phyloP scores from a whole-genome alignment of 1,284 basidiomycete genomes.

The Hortiboletus rubellus region DNA sequence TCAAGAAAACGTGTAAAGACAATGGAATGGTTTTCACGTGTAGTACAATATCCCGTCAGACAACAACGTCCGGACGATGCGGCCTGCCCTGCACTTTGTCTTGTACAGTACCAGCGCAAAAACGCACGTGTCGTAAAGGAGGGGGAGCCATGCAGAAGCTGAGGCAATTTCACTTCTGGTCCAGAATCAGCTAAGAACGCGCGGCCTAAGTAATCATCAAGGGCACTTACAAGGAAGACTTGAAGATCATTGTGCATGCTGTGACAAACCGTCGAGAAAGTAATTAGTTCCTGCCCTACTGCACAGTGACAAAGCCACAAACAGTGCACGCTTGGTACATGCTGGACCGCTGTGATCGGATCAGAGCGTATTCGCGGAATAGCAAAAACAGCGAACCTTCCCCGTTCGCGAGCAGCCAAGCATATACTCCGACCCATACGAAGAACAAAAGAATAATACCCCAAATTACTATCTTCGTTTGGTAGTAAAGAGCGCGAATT shows the following conservation, averaged over 20 bases:
- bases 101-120: constrained; percentile 40
- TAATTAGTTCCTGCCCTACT: not conserved
- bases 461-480: constrained; percentile 25
- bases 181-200: not conserved
- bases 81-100: constrained; percentile 28
- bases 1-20: not conserved
- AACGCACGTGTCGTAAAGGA: constrained; percentile 46
- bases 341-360: constrained; percentile 18
- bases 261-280: not conserved
- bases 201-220: not conserved
- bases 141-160: constrained; percentile 47
- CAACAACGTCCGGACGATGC: constrained; percentile 38
- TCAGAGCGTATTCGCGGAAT: not conserved
- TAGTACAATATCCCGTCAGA: constrained; percentile 49
- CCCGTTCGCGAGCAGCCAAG: constrained; percentile 40
- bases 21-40: constrained; percentile 29
- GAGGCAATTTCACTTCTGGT: constrained; percentile 33
- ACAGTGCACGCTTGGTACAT: constrained; percentile 14
- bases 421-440: constrained; percentile 38
- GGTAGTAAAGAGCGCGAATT: constrained; percentile 20
- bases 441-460: constrained; percentile 29
- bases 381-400: constrained; percentile 17
- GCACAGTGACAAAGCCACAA: not conserved
- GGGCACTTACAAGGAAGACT: constrained; percentile 11
- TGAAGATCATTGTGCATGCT: constrained; percentile 47